A percentile compares a stretch with the other conserved stretches of the same genome.
phyloP scores from a whole-genome alignment of 192 early-diverging fungal species.

The Borealophlyctis nickersoniae region DNA sequence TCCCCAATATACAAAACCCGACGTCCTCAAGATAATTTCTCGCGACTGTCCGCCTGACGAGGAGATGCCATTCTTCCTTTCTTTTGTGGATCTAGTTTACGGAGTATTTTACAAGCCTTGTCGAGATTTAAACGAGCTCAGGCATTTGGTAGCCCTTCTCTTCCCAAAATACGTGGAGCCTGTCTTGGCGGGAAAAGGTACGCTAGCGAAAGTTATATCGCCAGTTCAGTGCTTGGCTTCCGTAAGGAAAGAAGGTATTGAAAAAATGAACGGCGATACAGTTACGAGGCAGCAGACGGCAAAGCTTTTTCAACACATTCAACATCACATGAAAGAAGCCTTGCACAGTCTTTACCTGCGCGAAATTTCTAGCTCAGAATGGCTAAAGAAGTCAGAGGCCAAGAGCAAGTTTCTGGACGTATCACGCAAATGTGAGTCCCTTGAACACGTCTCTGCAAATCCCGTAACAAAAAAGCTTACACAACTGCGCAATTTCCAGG shows the following conservation, averaged over 20 bases:
- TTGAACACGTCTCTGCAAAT: too few species aligned
- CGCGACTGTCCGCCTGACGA: constrained; percentile 64
- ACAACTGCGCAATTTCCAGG: constrained; percentile 1
- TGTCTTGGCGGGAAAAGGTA: constrained; percentile 68
- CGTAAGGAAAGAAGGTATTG: neutral
- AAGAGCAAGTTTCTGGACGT: constrained; percentile 13
- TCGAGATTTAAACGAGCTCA: constrained; percentile 81
- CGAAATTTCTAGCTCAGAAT: constrained; percentile 87
- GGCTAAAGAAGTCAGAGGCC: constrained; percentile 42
- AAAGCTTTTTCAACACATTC: constrained; percentile 72
- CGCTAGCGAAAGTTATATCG: constrained; percentile 9
- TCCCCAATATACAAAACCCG: constrained; percentile 68
- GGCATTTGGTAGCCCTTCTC: constrained; percentile 74
- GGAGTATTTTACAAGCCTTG: constrained; percentile 78
- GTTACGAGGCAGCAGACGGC: constrained; percentile 62
- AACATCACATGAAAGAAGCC: constrained; percentile 77
- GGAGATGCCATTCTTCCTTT: constrained; percentile 59
- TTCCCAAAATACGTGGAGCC: constrained; percentile 89
- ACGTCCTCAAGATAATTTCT: constrained; percentile 69
- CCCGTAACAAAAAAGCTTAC: too few species aligned
- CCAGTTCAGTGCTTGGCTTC: neutral
- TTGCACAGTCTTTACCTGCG: constrained; percentile 84
- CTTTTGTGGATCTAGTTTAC: constrained; percentile 78
- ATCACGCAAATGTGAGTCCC: constrained; percentile 23
- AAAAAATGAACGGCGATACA: constrained; percentile 9